phyloP scores from a whole-genome alignment of 768 basidiomycete species.

The Pulveroboletus ravenelii region DNA sequence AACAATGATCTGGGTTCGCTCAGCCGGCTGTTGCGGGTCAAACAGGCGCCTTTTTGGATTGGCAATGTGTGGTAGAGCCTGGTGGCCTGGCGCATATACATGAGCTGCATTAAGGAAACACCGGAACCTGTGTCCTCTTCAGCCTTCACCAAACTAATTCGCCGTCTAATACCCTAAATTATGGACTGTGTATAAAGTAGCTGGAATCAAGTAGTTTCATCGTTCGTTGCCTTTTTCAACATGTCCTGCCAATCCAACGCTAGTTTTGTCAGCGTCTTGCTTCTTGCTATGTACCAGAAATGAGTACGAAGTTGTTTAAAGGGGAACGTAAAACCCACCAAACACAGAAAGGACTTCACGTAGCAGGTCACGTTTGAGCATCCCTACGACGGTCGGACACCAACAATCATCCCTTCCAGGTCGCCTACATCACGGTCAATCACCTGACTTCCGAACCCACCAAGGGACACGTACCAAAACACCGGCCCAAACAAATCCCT shows the following conservation, averaged over 20 bases:
- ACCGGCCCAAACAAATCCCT: slow-evolving; percentile 87
- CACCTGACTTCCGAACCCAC: not conserved
- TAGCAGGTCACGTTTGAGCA: slow-evolving; percentile 77
- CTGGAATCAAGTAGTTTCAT: slow-evolving; percentile 33
- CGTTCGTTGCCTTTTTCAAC: slow-evolving; percentile 57
- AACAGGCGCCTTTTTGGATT: slow-evolving; percentile 3
- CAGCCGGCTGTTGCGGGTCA: not conserved
- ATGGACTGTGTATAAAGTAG: not conserved
- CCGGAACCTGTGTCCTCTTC: not conserved
- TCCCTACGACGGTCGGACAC: slow-evolving; percentile 63
- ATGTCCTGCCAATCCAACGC: slow-evolving; percentile 81
- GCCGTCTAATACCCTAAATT: not conserved
- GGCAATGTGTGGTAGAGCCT: not conserved
- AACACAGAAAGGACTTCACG: slow-evolving; percentile 76
- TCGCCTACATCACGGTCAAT: slow-evolving; percentile 42
- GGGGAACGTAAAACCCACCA: slow-evolving; percentile 44
- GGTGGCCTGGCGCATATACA: not conserved
- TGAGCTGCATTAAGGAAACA: not conserved
- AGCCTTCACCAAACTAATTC: not conserved
- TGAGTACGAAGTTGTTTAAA: slow-evolving; percentile 2
- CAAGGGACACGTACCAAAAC: slow-evolving; percentile 62
- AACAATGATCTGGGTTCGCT: not conserved
- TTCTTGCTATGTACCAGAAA: slow-evolving; percentile 46
- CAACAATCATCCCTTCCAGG: slow-evolving; percentile 61
- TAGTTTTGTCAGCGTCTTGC: slow-evolving; percentile 69